phyloP scores from a whole-genome alignment of 352 stramenopile species.

The Pythium aphanidermatum region DNA sequence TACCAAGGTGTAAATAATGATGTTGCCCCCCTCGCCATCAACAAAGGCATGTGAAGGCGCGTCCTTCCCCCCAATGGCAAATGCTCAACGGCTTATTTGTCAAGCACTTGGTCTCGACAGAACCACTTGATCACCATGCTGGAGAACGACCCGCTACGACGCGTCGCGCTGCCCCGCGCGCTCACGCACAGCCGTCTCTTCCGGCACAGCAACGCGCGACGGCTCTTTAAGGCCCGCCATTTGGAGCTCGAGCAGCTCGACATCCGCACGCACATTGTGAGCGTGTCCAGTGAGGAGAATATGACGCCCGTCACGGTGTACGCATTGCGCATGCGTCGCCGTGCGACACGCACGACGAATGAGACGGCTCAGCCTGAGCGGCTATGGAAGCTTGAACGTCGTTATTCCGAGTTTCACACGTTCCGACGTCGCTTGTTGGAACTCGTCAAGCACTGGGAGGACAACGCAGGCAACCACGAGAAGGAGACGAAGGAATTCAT shows the following conservation, averaged over 20 bases:
- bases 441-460: slow-evolving; percentile 40
- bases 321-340: slow-evolving; percentile 43
- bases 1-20: no score
- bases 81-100: no score
- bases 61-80: no score
- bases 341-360: slow-evolving; percentile 1
- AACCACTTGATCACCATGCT: not conserved
- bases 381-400: slow-evolving; percentile 46
- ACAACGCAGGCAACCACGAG: slow-evolving; percentile 18
- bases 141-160: not conserved
- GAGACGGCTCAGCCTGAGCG: slow-evolving; percentile 8
- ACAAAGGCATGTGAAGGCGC: no score
- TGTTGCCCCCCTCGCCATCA: no score
- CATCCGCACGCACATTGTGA: slow-evolving; percentile 28
- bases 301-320: slow-evolving; percentile 55
- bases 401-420: slow-evolving; percentile 61
- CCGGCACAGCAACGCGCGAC: slow-evolving; percentile 32
- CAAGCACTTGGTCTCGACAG: no score
- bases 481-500: slow-evolving; percentile 38
- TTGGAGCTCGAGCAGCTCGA: slow-evolving; percentile 41
- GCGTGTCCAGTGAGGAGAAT: slow-evolving; percentile 1
- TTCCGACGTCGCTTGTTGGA: slow-evolving; percentile 45
- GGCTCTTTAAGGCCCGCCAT: slow-evolving; percentile 52
- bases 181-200: slow-evolving; percentile 26
- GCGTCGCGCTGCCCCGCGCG: slow-evolving; percentile 7